Evolutionary conservation across 2,329 filamentous ascomycete genomes (phyloP), one percentile per base, ranked within the genome.

Genomic region (Phyllachora maydis): DNA sequence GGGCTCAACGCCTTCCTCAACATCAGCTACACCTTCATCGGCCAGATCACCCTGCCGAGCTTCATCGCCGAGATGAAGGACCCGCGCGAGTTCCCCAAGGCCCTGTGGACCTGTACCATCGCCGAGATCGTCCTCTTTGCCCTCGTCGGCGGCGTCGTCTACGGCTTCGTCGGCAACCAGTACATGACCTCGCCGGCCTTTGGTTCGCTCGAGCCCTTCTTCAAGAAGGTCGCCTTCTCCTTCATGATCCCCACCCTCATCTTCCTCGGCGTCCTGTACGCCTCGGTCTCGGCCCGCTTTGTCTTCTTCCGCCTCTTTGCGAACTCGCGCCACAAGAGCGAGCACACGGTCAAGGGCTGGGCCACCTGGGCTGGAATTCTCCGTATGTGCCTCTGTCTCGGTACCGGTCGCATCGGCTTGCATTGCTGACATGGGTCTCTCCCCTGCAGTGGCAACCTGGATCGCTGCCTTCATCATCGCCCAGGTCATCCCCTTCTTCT

Each of bases 171-270:
- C 0, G 83, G 83, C 23, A 83, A 74, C 25, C 73, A 91, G 41
- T 92, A 92, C 54, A 79, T 82, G 50, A 83, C 74, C 0, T 56
- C 77, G 0, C 83, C 83, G 0, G 83, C 83, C 0, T 93, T 93
- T 35, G 82, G 81, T 8, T 83, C 78, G 1, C 55, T 93, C 12
- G 60, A 74, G 19, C 65, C 77, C 22, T 56, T 73, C 2, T 88
- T 73, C 52, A 82, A 88, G 52, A 92, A 92, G 53, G 61, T 88
- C 3, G 65, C 78, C 0, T 93, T 91, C 48, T 82, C 75, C 8
- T 91, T 93, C 54, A 92, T 92, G 82, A 75, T 93, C 16, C 83
- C 83, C 0, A 93, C 83, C 0, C 61, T 93, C 33, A 81, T 93
- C 40, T 93, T 93, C 54, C 50, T 93, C 4, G 83, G 83, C 6